Conservation (phyloP, 1,139 yeast genomes). For the Nakaseomyces kungkrabaensis region DNA sequence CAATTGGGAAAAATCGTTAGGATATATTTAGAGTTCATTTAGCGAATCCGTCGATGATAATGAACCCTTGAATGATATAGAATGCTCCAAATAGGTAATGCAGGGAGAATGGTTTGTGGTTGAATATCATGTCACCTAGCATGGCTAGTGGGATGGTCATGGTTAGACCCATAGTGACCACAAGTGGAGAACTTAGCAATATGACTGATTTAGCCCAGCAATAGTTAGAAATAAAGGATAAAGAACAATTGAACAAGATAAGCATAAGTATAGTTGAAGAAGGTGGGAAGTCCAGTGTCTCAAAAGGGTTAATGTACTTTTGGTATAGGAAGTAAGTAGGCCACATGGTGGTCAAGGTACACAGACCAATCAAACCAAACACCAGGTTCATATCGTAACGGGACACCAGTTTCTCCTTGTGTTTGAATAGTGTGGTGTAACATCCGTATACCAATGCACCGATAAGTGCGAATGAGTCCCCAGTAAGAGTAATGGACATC, state of each 20-base stretch:
- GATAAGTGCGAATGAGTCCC: slow-evolving; percentile 67
- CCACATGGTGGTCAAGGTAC: slow-evolving; percentile 65
- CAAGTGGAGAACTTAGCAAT: slow-evolving; percentile 78
- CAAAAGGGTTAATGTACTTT: slow-evolving; percentile 46
- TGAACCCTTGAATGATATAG: slow-evolving; percentile 2
- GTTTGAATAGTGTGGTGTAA: slow-evolving; percentile 72
- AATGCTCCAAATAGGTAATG: slow-evolving; percentile 68
- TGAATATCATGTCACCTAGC: slow-evolving; percentile 76
- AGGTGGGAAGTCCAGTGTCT: slow-evolving; percentile 59
- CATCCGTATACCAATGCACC: slow-evolving; percentile 83
- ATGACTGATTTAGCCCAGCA: slow-evolving; percentile 89
- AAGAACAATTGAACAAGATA: slow-evolving; percentile 52
- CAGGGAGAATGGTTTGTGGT: slow-evolving; percentile 49
- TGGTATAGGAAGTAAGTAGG: slow-evolving; percentile 54
- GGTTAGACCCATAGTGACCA: slow-evolving; percentile 87
- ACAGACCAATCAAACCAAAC: slow-evolving; percentile 86
- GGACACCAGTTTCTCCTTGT: slow-evolving; percentile 57
- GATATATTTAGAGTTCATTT: background rate
- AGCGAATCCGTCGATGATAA: slow-evolving; percentile 1
- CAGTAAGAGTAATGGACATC: slow-evolving; percentile 43
- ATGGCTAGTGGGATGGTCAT: slow-evolving; percentile 88
- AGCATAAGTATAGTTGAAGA: slow-evolving; percentile 42
- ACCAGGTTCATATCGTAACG: slow-evolving; percentile 72
- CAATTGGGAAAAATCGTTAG: too few relatives aligned
- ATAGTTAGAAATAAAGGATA: slow-evolving; percentile 76